Evolutionary conservation across 2,329 filamentous ascomycete genomes (phyloP), one percentile per base, ranked within the genome.

Genomic region (Penicillium sp.): DNA sequence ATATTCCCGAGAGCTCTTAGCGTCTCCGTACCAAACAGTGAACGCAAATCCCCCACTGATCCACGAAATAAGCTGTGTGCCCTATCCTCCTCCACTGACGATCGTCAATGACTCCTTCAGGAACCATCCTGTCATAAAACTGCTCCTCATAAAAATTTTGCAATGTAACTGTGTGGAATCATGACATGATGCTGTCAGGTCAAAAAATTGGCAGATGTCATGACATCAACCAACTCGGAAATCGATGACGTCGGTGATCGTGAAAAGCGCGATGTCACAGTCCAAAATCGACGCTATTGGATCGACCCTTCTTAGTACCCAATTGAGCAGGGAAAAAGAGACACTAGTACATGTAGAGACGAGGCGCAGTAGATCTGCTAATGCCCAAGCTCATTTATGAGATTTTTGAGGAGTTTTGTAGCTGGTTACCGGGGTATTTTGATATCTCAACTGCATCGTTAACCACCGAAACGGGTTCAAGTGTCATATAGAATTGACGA

Each of bases 221-320:
- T 61, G 59, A 61, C 57, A 59, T 60, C 59, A 61, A 45, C 15
- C 10, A 10, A 29, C 15, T 20, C 37, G 13, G 20, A n/a, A 32
- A 32, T 8, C 51, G 49, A 58, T 62, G 58, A 59, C 58, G 59
- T 61, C 56, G 54, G 51, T 45, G 57, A 61, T 60, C 53, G 56
- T 46, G 49, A 38, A 18, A 33, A 44, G 32, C 20, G 7, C 20
- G n/a, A 13, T 18, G 15, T 18, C 15, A 18, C 15, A 18, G 15
- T 18, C 15, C 15, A 18, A 18, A 25, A 48, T 47, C 49, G 43
- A 41, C 47, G 10, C 46, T 46, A 57, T 54, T 56, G 51, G 49
- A 45, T 44, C 42, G 25, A 13, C 43, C 25, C 15, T 23, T 7
- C 6, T 27, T 2, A 15, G 9, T 37, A 31, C 38, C 29, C 25